Percentiles rank a stretch among this genome's conserved stretches.
phyloP scores from a whole-genome alignment of 192 early-diverging fungal species.

The Dimargaris verticillata region DNA sequence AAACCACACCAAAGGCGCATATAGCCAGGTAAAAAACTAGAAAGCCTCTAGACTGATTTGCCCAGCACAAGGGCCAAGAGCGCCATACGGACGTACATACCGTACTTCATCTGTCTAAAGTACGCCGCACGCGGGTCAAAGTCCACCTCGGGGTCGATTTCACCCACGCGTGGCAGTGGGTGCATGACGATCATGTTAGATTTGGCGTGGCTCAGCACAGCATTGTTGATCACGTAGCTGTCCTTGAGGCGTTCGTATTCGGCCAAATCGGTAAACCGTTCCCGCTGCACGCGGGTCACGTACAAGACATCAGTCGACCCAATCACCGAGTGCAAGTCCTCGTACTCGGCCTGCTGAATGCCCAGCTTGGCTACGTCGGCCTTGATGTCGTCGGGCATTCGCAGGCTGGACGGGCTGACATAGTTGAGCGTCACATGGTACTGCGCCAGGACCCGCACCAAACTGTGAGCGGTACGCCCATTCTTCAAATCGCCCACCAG shows the following conservation, averaged over 20 bases:
- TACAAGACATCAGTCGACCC: slow-evolving; percentile 85
- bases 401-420: slow-evolving; percentile 64
- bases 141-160: slow-evolving; percentile 95
- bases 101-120: slow-evolving; percentile 97
- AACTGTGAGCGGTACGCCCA: slow-evolving; percentile 92
- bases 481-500: slow-evolving; percentile 95
- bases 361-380: slow-evolving; percentile 38
- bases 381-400: slow-evolving; percentile 77
- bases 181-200: slow-evolving; percentile 98
- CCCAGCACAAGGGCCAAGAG: slow-evolving; percentile 72
- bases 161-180: slow-evolving; percentile 83
- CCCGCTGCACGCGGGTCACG: slow-evolving; percentile 92
- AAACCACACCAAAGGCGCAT: no score
- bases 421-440: slow-evolving; percentile 92
- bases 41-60: slow-evolving; percentile 9
- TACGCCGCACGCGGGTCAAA: slow-evolving; percentile 95
- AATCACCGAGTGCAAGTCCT: slow-evolving; percentile 62
- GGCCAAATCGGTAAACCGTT: slow-evolving; percentile 57
- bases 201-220: slow-evolving; percentile 72
- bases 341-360: slow-evolving; percentile 49
- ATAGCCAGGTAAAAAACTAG: not conserved
- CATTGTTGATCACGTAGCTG: slow-evolving; percentile 74
- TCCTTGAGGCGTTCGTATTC: slow-evolving; percentile 73
- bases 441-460: slow-evolving; percentile 72
- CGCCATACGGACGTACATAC: slow-evolving; percentile 96